Evolutionary conservation across 345 rosid genomes (phyloP).

Genomic region (Camelina laxa): DNA sequence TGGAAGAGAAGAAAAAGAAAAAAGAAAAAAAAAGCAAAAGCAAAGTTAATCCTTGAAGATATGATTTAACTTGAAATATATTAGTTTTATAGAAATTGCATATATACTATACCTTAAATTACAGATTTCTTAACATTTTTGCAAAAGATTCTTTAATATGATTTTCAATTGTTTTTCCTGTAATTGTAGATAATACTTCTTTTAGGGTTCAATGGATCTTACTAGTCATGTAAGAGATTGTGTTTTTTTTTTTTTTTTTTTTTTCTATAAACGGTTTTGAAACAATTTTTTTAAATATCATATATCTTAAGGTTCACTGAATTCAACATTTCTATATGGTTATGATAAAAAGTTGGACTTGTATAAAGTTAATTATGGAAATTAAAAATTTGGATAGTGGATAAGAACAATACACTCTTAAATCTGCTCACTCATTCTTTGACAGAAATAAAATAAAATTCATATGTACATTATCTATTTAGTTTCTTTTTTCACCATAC

Average conservation of each 20-base stretch:
- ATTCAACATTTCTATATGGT: conserved; percentile 19
- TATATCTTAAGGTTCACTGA: conserved; percentile 22
- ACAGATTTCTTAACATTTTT: conserved; percentile 26
- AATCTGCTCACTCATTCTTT: neutral
- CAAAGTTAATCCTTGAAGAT: neutral
- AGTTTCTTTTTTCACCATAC: too few relatives aligned
- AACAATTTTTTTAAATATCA: neutral
- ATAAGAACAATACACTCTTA: conserved; percentile 6
- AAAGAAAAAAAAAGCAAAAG: neutral
- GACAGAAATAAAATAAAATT: too few relatives aligned
- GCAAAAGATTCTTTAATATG: neutral
- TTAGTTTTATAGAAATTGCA: conserved; percentile 17
- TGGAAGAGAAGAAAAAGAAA: neutral
- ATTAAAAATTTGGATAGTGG: neutral
- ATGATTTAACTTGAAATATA: neutral
- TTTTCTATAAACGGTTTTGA: neutral
- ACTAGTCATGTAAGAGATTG: neutral
- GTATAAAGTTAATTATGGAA: neutral
- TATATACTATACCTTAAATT: neutral
- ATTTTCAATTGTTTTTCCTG: too few relatives aligned
- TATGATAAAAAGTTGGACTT: conserved; percentile 1
- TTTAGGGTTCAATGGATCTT: neutral
- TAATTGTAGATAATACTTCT: conserved; percentile 12
- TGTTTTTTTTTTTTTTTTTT: neutral
- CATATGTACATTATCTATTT: too few relatives aligned